Conservation (phyloP, 371 early-diverging fungal species). For the Thermomucor indicae-seudaticae region DNA sequence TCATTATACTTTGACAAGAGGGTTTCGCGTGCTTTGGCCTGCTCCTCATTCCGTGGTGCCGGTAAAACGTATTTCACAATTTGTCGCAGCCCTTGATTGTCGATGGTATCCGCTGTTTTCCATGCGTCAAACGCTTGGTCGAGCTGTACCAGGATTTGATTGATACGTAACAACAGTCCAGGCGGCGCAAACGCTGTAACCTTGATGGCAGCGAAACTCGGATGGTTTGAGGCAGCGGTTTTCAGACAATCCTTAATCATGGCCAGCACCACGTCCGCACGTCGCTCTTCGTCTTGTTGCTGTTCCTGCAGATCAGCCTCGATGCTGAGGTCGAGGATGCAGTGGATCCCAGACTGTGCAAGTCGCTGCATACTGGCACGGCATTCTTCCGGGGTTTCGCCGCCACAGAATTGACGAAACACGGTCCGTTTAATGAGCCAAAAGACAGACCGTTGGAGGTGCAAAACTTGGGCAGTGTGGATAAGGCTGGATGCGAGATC, state of each 20-base stretch:
- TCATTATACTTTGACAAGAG: conserved; percentile 13
- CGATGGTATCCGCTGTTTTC: conserved; percentile 20
- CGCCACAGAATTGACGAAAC: conserved; percentile 83
- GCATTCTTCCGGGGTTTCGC: conserved; percentile 80
- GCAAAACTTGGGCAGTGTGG: conserved; percentile 50
- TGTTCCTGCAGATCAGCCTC: conserved; percentile 68
- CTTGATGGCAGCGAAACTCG: conserved; percentile 87
- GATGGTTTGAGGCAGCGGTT: conserved; percentile 62
- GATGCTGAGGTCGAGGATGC: conserved; percentile 80
- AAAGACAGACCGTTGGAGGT: conserved; percentile 55
- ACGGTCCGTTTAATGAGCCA: conserved; percentile 79
- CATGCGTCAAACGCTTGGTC: conserved; percentile 35
- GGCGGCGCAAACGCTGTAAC: conserved; percentile 85
- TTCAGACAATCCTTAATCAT: conserved; percentile 51
- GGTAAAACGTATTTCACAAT: conserved; percentile 24
- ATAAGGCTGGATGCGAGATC: conserved; percentile 40
- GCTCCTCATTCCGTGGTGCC: conserved; percentile 14
- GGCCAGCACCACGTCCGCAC: conserved; percentile 54
- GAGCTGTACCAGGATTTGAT: conserved; percentile 44
- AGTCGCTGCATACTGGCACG: conserved; percentile 70
- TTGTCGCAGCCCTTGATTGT: conserved; percentile 19
- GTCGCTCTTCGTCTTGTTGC: too few relatives aligned
- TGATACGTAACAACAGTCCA: conserved; percentile 68
- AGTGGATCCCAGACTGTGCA: conserved; percentile 64
- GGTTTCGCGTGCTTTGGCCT: conserved; percentile 13